phyloP scores from a whole-genome alignment of 2,329 filamentous ascomycete species.

The Exophiala lecanii-corni region DNA sequence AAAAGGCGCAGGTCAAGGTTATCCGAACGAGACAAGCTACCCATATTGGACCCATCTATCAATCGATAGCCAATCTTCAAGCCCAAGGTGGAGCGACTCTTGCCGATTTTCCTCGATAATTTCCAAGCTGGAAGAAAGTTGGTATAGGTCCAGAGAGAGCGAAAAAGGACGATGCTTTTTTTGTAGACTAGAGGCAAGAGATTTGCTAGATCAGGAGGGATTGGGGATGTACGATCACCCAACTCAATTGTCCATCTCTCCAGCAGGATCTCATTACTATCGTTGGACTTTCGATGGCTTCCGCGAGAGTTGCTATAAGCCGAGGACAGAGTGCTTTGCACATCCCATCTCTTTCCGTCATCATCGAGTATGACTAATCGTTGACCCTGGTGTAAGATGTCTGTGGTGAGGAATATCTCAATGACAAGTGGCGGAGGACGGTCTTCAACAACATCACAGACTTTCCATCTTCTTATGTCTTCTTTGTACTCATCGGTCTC shows the following conservation, averaged over 20 bases:
- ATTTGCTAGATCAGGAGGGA: slow-evolving; percentile 46
- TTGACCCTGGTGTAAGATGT: slow-evolving; percentile 74
- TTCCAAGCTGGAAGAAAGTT: slow-evolving; percentile 83
- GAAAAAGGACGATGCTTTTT: slow-evolving; percentile 90
- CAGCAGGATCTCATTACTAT: slow-evolving; percentile 68
- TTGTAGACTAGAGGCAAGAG: slow-evolving; percentile 89
- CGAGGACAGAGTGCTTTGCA: slow-evolving; percentile 64
- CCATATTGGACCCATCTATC: slow-evolving; percentile 52
- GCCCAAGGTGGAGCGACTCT: slow-evolving; percentile 58
- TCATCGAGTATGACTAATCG: slow-evolving; percentile 85
- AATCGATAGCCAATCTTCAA: slow-evolving; percentile 80
- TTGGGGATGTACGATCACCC: slow-evolving; percentile 52
- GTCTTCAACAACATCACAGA: slow-evolving; percentile 69
- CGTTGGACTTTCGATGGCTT: slow-evolving; percentile 32
- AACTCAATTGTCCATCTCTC: slow-evolving; percentile 89
- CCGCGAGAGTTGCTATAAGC: slow-evolving; percentile 41
- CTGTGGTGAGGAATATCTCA: slow-evolving; percentile 82
- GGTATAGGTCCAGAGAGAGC: slow-evolving; percentile 77
- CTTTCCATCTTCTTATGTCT: slow-evolving; percentile 76
- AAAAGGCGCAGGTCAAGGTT: slow-evolving; percentile 67
- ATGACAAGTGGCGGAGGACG: slow-evolving; percentile 80
- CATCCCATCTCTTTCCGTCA: slow-evolving; percentile 87
- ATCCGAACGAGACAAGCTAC: slow-evolving; percentile 56
- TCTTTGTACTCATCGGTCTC: slow-evolving; percentile 85
- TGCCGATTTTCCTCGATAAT: slow-evolving; percentile 69